Base-by-base conservation (phyloP, 2,329 filamentous ascomycete species). In the Diaporthe eres region DNA sequence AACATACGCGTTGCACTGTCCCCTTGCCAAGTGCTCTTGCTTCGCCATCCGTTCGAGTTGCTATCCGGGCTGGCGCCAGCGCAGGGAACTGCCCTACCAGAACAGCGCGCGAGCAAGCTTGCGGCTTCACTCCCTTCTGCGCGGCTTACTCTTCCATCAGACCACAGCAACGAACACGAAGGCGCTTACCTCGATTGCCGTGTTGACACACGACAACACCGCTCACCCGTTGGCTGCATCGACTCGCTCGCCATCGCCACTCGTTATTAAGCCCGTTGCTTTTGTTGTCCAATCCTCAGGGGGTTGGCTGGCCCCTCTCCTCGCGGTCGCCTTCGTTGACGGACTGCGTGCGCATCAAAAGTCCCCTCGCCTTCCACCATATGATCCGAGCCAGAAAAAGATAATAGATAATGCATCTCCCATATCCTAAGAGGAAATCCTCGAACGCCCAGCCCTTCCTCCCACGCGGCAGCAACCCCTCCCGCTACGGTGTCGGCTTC, bases 371-470 rank as follows among this genome's bases (percentile, higher is more conserved):
- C 15, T 31, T n/a, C 22, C 49, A 22, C 47, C 65, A 22, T 15
- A 55, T 70, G 65, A 22, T 37, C 47, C 22, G 22, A 42, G 34
- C 6, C 47, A 13, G 37, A 34, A 47, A 25, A 31, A 25, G 10
- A 49, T 28, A 58, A 71, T 39, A 37, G 81, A 87, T 80, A 80
- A 97, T 98, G 95, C 96, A 98, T 84, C 95, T 96, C 88, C 95
- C 96, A 78, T 92, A 97, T 80, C 95, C 95, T 74, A 91, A 95
- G 81, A 93, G 95, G 84, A 98, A 96, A 86, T 92, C 90, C 82
- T 96, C 94, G 79, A 92, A 93, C 82, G 91, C 94, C 79, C 91
- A 92, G 79, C 92, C 93, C 42, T 96, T 94, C 85, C 88, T 89
- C 78, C 88, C 90, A 65, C 89, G 92, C 81, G 88, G 68, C 70